Conservation (phyloP, 306 rosid genomes). For the Sphenostylis stenocarpa region DNA sequence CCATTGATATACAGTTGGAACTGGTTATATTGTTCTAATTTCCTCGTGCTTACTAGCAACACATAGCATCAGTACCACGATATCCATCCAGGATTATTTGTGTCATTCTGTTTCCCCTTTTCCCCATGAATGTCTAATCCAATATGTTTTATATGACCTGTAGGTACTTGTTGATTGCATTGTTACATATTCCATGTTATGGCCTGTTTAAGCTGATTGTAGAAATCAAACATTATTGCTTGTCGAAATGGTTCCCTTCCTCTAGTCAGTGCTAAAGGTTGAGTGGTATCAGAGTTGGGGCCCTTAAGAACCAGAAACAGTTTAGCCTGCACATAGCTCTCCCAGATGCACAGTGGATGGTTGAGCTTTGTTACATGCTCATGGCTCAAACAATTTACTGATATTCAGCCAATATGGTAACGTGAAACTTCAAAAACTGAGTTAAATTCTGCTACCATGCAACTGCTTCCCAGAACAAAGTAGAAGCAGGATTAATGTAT, state of each 20-base stretch:
- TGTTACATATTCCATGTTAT: constrained; percentile 54
- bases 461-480: constrained; percentile 2
- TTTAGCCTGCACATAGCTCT: neutral
- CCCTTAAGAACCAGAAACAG: neutral
- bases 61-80: neutral
- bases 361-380: constrained; percentile 4
- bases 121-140: neutral
- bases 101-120: neutral
- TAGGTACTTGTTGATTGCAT: constrained; percentile 48
- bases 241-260: constrained; percentile 47
- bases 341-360: neutral
- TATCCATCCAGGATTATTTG: neutral
- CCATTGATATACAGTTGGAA: neutral
- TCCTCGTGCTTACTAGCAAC: neutral
- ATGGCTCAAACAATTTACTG: constrained; percentile 6
- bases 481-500: neutral
- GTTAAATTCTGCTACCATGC: neutral
- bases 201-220: constrained; percentile 45
- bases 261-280: constrained; percentile 37
- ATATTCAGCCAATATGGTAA: neutral
- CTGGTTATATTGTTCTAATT: neutral
- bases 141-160: constrained; percentile 6
- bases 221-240: constrained; percentile 34
- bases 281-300: neutral
- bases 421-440: neutral